phyloP scores from a whole-genome alignment of 345 rosid species.

The Salix caprea region DNA sequence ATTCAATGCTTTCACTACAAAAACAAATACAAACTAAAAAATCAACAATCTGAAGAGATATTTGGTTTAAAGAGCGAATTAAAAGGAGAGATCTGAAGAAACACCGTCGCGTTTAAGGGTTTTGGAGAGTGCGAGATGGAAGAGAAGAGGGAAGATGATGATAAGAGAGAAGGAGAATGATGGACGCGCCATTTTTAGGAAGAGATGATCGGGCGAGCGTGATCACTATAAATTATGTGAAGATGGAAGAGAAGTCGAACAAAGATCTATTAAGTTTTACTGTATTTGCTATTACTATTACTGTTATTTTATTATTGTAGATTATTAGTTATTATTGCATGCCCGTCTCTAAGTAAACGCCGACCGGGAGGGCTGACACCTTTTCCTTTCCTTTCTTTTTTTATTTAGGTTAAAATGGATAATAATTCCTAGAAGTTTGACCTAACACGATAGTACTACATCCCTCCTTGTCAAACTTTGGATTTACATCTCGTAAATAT shows the following conservation, averaged over 20 bases:
- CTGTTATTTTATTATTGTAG: too few species aligned
- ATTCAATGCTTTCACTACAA: conserved; percentile 85
- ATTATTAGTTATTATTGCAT: not conserved
- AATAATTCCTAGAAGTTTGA: not conserved
- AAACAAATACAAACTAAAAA: not conserved
- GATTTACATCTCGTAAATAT: not conserved
- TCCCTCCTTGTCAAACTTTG: not conserved
- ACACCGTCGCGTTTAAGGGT: conserved; percentile 53
- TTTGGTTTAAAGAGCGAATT: not conserved
- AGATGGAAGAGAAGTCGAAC: not conserved
- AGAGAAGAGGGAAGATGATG: conserved; percentile 29
- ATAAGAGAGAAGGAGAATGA: conserved; percentile 10
- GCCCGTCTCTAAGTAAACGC: not conserved
- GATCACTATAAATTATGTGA: not conserved
- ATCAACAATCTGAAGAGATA: not conserved
- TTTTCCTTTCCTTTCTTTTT: not conserved
- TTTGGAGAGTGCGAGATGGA: conserved; percentile 37
- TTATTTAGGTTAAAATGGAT: not conserved
- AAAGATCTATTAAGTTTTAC: not conserved
- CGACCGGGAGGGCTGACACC: not conserved
- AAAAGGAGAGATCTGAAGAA: not conserved
- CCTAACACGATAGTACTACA: not conserved
- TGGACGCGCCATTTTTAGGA: conserved; percentile 14
- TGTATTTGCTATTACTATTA: too few species aligned
- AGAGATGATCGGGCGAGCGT: not conserved